A percentile compares a stretch with the other conserved stretches of the same genome.
Conservation (phyloP, 2,329 filamentous ascomycete genomes). For the Akanthomyces dipterigenus region DNA sequence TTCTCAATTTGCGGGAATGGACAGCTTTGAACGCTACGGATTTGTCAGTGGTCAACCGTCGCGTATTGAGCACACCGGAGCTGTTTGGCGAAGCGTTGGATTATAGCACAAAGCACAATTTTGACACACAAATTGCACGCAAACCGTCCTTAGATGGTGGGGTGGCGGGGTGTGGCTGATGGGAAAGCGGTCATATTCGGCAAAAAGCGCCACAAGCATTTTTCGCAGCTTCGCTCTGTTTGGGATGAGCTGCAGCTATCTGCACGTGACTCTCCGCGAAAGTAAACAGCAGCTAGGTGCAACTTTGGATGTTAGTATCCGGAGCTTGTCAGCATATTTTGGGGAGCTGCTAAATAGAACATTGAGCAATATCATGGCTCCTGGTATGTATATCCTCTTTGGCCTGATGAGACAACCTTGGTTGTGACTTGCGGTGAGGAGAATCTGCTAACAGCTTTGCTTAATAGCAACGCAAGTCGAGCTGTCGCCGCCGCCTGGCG, state of each 20-base stretch:
- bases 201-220: slow-evolving; percentile 20
- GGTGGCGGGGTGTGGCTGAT: slow-evolving; percentile 33
- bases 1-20: slow-evolving; percentile 12
- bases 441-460: slow-evolving; percentile 2
- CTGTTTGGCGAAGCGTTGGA: neutral
- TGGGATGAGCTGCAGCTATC: slow-evolving; percentile 16
- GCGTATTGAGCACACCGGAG: neutral
- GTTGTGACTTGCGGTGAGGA: too few relatives aligned
- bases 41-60: slow-evolving; percentile 2
- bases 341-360: slow-evolving; percentile 14
- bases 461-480: slow-evolving; percentile 67
- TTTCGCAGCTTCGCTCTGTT: neutral
- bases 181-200: slow-evolving; percentile 23
- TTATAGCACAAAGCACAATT: slow-evolving; percentile 27
- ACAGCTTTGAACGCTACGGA: neutral
- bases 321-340: neutral
- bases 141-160: slow-evolving; percentile 28
- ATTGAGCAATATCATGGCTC: slow-evolving; percentile 31
- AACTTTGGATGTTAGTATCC: neutral
- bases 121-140: slow-evolving; percentile 33
- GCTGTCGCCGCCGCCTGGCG: slow-evolving; percentile 71
- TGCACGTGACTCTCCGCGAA: slow-evolving; percentile 28
- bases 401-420: neutral
- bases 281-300: slow-evolving; percentile 28
- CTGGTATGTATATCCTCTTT: slow-evolving; percentile 26